These are phyloP conservation scores for Xerocomus potaroensis DNA, from an alignment of 768 basidiomycete species.

Conservation along the genomic window DNA sequence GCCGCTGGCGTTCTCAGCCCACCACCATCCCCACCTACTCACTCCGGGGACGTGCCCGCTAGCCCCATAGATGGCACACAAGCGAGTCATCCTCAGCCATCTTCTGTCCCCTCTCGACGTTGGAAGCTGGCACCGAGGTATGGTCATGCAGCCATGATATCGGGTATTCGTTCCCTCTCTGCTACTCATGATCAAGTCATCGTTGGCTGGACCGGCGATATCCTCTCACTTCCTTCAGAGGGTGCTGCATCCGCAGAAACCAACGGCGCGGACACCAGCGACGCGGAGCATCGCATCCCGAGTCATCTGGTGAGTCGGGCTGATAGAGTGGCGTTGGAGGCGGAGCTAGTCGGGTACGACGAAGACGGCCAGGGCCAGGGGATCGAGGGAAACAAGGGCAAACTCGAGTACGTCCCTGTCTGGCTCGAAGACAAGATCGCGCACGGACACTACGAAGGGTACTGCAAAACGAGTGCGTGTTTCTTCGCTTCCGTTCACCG, in stretches of 20 bases:
- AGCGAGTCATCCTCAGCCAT: constrained; percentile 2
- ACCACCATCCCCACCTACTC: constrained; percentile 72
- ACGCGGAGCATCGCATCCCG: constrained; percentile 39
- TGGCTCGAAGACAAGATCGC: constrained; percentile 89
- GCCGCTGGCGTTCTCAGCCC: constrained; percentile 59
- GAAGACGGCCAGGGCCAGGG: constrained; percentile 43
- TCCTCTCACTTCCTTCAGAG: constrained; percentile 46
- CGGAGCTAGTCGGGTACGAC: constrained; percentile 56
- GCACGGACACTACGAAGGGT: constrained; percentile 94
- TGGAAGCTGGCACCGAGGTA: constrained; percentile 82
- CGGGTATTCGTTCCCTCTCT: constrained; percentile 82
- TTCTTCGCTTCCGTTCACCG: not conserved
- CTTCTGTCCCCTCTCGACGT: constrained; percentile 24
- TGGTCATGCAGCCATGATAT: constrained; percentile 94
- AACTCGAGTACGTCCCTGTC: constrained; percentile 79
- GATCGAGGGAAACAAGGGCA: constrained; percentile 39
- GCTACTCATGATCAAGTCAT: constrained; percentile 86
- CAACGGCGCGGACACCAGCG: constrained; percentile 4
- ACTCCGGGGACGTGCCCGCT: constrained; percentile 43
- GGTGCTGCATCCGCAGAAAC: constrained; percentile 27
- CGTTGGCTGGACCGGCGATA: constrained; percentile 92
- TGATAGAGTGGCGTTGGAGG: constrained; percentile 64
- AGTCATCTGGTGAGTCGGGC: constrained; percentile 48
- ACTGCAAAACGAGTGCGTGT: constrained; percentile 91
- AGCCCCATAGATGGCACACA: constrained; percentile 24